Evolutionary conservation across 352 stramenopile genomes (phyloP), one percentile per base, ranked within the genome.

Genomic region (Pythium aphanidermatum): DNA sequence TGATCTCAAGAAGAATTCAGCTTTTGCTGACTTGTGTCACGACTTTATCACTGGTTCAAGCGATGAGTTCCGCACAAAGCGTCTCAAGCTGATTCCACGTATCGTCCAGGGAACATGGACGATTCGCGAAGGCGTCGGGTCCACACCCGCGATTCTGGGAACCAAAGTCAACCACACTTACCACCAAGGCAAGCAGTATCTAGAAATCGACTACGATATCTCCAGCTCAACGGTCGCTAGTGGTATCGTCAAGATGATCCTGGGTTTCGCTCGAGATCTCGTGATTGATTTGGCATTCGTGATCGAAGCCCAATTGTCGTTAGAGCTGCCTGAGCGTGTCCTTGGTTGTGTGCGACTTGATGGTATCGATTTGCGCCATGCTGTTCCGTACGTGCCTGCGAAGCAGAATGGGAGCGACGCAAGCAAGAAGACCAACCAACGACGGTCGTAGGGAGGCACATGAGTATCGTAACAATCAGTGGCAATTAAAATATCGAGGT

Each of bases 101-200:
- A 78, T 97, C 8, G 76, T 93, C 6, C 82, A 96, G 53, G 89
- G 86, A 16, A 90, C 81, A n/a, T 96, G 83, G 69, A 71, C 90
- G 8, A 92, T 96, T 19, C 74, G 79, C 2, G 75, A 92, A 25
- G 79, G 83, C 14, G 82, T 96, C 1, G 86, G 84, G 20, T 92
- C 80, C 7, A 96, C 90, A 10, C 89, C 89, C 0, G 82, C 86
- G 8, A 92, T 97, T 43, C 63, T 96, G 25, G 89, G 87, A 19
- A 95, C 81, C 24, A 96, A 96, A 65, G 71, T 96, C 16, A 75
- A 76, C 40, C 72, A 86, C 55, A 68, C 74, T n/a, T 93, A 89
- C 37, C 74, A 75, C 40, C 72, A 70, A 27, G 73, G 74, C 39
- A 68, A 63, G 26, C 62, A 85, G 31, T 93, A 76, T 51, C 51